phyloP scores from a whole-genome alignment of 805 yeast species.

The Isabelozyma heimii region DNA sequence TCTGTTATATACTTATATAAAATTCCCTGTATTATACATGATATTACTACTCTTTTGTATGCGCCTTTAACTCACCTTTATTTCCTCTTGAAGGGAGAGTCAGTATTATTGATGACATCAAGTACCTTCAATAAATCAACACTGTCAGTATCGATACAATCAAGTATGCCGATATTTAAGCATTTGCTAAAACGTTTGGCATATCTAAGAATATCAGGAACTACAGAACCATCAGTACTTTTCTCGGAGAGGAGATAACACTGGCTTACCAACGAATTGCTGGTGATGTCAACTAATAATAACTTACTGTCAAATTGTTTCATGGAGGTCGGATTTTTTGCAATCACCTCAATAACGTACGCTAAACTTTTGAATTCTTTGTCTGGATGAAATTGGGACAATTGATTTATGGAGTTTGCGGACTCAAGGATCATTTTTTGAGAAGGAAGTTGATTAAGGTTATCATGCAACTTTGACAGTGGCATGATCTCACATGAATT shows the following conservation, averaged over 20 bases:
- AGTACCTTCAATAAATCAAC: slow-evolving; percentile 10
- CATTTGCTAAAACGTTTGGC: slow-evolving; percentile 29
- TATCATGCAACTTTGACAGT: neutral
- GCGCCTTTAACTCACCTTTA: neutral
- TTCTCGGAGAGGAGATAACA: neutral
- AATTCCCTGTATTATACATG: neutral
- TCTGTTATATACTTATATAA: slow-evolving; percentile 4
- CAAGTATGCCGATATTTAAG: slow-evolving; percentile 28
- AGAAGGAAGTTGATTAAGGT: slow-evolving; percentile 6
- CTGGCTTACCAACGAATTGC: slow-evolving; percentile 3
- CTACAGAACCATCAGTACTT: neutral
- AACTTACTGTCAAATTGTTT: slow-evolving; percentile 9
- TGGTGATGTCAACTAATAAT: slow-evolving; percentile 11
- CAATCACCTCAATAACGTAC: slow-evolving; percentile 10
- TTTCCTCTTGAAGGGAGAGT: slow-evolving; percentile 13
- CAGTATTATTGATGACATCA: slow-evolving; percentile 8
- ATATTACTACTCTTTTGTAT: too few relatives aligned
- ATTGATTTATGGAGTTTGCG: slow-evolving; percentile 3
- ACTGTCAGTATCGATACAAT: slow-evolving; percentile 8
- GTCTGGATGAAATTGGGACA: slow-evolving; percentile 2
- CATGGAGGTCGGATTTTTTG: neutral
- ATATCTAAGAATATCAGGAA: slow-evolving; percentile 2
- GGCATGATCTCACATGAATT: slow-evolving; percentile 2
- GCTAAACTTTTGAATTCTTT: neutral
- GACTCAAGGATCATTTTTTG: slow-evolving; percentile 15